A percentile compares a stretch with the other conserved stretches of the same genome.
Conservation (phyloP, 805 yeast genomes). For the Sugiyamaella marilandica region DNA sequence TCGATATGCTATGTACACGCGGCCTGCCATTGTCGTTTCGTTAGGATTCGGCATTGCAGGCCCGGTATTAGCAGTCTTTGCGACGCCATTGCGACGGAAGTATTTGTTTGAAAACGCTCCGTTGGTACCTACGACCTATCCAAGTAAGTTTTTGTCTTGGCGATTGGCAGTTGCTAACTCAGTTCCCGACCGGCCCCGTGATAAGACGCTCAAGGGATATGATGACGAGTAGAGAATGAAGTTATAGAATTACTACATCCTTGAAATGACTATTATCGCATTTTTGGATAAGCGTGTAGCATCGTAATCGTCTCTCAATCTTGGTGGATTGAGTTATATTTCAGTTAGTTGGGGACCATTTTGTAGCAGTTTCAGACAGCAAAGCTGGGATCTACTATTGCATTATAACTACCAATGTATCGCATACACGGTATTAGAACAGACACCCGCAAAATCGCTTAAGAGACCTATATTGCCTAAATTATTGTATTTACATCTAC, state of each 20-base stretch:
- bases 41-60: conserved; percentile 61
- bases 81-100: conserved; percentile 66
- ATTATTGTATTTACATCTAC: conserved; percentile 22
- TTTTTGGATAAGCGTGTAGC: neutral
- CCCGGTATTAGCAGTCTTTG: conserved; percentile 55
- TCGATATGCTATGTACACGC: conserved; percentile 69
- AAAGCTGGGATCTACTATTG: no score
- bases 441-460: no score
- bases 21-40: conserved; percentile 69
- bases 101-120: conserved; percentile 60
- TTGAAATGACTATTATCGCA: neutral
- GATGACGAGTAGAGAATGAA: conserved; percentile 28
- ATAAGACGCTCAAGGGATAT: conserved; percentile 29
- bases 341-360: no score
- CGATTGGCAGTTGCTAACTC: conserved; percentile 3
- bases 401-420: no score
- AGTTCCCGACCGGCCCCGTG: conserved; percentile 28
- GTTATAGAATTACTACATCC: neutral
- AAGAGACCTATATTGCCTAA: no score
- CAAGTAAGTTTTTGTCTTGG: conserved; percentile 39
- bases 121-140: conserved; percentile 54
- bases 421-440: no score
- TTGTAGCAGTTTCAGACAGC: no score
- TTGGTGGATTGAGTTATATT: no score
- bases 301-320: no score